A percentile compares a stretch with the other conserved stretches of the same genome.
phyloP scores from a whole-genome alignment of 768 basidiomycete species.

The Lactifluus echinatus region DNA sequence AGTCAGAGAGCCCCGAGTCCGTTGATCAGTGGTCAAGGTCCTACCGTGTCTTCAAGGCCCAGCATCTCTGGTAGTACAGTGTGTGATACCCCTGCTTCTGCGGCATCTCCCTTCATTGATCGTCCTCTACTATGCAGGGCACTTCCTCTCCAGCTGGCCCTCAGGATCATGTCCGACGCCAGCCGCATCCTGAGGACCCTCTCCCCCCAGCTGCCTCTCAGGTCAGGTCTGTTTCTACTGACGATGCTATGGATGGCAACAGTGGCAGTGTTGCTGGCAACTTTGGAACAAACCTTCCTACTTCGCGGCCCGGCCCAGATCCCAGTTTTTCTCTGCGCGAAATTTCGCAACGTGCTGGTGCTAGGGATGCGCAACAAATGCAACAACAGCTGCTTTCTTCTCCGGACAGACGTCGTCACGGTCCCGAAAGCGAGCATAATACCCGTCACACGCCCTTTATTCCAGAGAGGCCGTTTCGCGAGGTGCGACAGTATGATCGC shows the following conservation, averaged over 20 bases:
- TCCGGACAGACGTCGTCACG: constrained; percentile 11
- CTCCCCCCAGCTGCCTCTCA: background rate
- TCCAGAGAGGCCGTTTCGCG: constrained; percentile 27
- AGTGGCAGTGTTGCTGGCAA: background rate
- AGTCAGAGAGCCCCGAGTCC: background rate
- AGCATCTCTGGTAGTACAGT: background rate
- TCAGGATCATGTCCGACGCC: constrained; percentile 1
- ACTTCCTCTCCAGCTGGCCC: background rate
- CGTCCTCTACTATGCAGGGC: background rate
- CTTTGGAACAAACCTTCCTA: background rate
- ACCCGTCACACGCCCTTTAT: constrained; percentile 23
- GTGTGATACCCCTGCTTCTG: background rate
- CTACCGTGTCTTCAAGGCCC: background rate
- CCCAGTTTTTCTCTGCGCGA: background rate
- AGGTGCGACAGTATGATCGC: constrained; percentile 28
- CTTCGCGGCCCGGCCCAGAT: background rate
- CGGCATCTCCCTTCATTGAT: background rate
- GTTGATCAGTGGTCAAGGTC: background rate
- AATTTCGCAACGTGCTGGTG: background rate
- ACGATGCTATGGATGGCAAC: background rate
- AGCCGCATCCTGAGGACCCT: background rate
- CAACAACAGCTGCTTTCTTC: background rate
- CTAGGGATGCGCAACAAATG: background rate
- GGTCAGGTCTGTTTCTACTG: background rate
- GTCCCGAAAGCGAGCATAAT: constrained; percentile 13